phyloP scores from a whole-genome alignment of 1,139 yeast genomes.

The Candida mesenterica region DNA sequence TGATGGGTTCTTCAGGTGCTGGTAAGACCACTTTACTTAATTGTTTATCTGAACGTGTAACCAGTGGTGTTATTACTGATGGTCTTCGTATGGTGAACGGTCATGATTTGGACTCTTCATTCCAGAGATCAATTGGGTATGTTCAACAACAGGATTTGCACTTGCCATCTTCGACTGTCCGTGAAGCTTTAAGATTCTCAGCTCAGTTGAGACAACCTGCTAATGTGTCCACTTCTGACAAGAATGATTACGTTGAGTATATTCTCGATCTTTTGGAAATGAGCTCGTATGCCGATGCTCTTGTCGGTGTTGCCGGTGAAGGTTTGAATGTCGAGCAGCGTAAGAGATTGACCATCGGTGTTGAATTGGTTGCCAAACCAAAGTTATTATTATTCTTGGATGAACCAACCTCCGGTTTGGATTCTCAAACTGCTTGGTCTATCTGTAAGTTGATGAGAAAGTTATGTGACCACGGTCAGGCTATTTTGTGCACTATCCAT shows the following conservation, averaged over 20 bases:
- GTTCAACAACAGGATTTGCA: conserved; percentile 85
- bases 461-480: conserved; percentile 76
- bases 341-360: conserved; percentile 81
- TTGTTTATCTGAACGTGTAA: conserved; percentile 74
- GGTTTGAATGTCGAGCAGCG: conserved; percentile 81
- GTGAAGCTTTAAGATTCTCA: conserved; percentile 72
- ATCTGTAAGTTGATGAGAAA: conserved; percentile 73
- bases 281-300: conserved; percentile 73
- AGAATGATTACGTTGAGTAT: conserved; percentile 69
- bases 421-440: conserved; percentile 91
- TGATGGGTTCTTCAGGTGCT: conserved; percentile 86
- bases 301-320: conserved; percentile 82
- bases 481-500: conserved; percentile 79
- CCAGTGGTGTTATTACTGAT: conserved; percentile 69
- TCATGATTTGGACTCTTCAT: conserved; percentile 61
- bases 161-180: conserved; percentile 69
- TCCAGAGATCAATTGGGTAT: conserved; percentile 81
- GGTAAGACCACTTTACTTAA: conserved; percentile 77
- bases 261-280: conserved; percentile 69
- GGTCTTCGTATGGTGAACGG: conserved; percentile 79
- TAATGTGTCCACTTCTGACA: conserved; percentile 52
- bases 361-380: conserved; percentile 87
- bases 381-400: conserved; percentile 76
- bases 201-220: conserved; percentile 74
- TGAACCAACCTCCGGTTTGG: conserved; percentile 92